Percentiles rank a stretch among this genome's conserved stretches.
phyloP scores from a whole-genome alignment of 1,139 yeast genomes.

The Taiozyma sp. region DNA sequence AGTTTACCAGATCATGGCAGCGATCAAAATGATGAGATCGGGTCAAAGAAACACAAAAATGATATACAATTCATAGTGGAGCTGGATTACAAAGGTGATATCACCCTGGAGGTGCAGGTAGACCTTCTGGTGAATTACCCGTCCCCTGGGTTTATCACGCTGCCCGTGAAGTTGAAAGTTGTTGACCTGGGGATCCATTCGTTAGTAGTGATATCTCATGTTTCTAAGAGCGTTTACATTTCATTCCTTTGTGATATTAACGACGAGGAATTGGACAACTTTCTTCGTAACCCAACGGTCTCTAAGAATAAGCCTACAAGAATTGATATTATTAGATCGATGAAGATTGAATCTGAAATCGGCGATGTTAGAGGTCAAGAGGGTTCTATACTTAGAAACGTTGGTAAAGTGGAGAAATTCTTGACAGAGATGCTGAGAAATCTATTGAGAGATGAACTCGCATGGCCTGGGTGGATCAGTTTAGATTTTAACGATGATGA shows the following conservation, averaged over 20 bases:
- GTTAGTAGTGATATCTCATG: conserved; percentile 70
- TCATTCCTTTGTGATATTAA: conserved; percentile 60
- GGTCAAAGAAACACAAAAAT: conserved; percentile 6
- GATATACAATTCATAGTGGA: conserved; percentile 82
- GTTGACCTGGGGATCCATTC: conserved; percentile 79
- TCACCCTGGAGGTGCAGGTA: conserved; percentile 69
- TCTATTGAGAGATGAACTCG: conserved; percentile 76
- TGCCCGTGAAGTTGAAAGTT: conserved; percentile 77
- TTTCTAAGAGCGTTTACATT: conserved; percentile 45
- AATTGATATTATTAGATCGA: conserved; percentile 72
- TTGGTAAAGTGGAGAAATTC: conserved; percentile 88
- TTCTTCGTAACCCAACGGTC: conserved; percentile 15
- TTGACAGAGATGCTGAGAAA: conserved; percentile 71
- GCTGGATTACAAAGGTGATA: conserved; percentile 73
- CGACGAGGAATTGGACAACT: conserved; percentile 34
- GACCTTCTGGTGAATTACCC: conserved; percentile 85
- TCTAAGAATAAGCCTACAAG: conserved; percentile 33
- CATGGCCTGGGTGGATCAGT: conserved; percentile 98
- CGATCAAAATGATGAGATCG: conserved; percentile 19
- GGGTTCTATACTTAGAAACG: conserved; percentile 59
- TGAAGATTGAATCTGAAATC: conserved; percentile 87
- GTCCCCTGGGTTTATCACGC: conserved; percentile 74
- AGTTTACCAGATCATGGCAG: background rate
- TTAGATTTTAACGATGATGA: conserved; percentile 51
- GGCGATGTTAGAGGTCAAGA: conserved; percentile 37